Evolutionary conservation across 345 rosid genomes (phyloP).

Genomic region (Garcia nutans): DNA sequence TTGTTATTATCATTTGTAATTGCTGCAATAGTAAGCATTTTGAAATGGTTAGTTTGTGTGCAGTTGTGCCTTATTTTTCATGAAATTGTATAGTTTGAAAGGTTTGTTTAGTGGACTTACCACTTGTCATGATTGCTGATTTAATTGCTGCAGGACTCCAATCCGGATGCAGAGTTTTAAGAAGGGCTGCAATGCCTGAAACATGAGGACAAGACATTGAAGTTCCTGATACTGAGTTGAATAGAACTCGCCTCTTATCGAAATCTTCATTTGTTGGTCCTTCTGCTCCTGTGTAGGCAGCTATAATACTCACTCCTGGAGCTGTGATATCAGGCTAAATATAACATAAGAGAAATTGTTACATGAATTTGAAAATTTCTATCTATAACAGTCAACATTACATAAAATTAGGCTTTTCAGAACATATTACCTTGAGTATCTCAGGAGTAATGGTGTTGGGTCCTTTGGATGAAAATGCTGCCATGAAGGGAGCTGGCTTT

Average conservation of each 20-base stretch:
- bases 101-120: not conserved
- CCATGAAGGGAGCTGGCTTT: conserved; percentile 29
- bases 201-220: conserved; percentile 40
- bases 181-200: conserved; percentile 33
- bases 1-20: conserved; percentile 8
- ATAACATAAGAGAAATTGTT: not conserved
- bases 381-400: too few species aligned
- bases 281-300: conserved; percentile 27
- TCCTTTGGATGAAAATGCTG: conserved; percentile 34
- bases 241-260: conserved; percentile 25
- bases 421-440: conserved; percentile 24
- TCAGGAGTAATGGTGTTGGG: conserved; percentile 25
- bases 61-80: too few species aligned
- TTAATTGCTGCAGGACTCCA: conserved; percentile 37
- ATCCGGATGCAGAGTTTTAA: conserved; percentile 24
- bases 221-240: conserved; percentile 32
- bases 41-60: not conserved
- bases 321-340: conserved; percentile 36
- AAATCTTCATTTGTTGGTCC: conserved; percentile 32
- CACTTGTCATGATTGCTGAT: conserved; percentile 38
- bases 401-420: too few species aligned
- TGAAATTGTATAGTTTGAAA: too few species aligned
- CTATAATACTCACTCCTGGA: conserved; percentile 34
- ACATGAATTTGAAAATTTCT: too few species aligned
- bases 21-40: conserved; percentile 11